Evolutionary conservation across 2,329 filamentous ascomycete genomes (phyloP).

Genomic region (Pseudocercospora crystallina): DNA sequence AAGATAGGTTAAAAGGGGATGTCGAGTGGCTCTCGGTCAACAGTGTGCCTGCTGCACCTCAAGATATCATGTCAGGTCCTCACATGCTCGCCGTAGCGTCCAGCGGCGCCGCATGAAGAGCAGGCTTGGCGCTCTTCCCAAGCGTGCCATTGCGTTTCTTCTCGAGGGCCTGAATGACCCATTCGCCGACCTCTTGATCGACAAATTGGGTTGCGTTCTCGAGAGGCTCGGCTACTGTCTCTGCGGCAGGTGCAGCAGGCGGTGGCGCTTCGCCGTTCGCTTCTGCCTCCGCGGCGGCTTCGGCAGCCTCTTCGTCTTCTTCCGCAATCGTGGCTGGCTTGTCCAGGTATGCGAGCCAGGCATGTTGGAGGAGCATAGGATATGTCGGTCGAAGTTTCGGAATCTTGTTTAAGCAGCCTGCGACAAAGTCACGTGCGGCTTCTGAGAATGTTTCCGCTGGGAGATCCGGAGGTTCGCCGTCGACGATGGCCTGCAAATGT

Average conservation of each 20-base stretch:
- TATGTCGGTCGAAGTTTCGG: conserved; percentile 93
- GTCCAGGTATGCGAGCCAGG: conserved; percentile 76
- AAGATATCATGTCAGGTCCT: too few species aligned
- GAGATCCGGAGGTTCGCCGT: conserved; percentile 89
- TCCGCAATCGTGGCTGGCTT: conserved; percentile 74
- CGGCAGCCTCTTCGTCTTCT: conserved; percentile 62
- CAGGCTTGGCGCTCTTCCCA: conserved; percentile 65
- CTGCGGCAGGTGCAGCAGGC: background rate
- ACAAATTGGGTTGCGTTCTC: conserved; percentile 37
- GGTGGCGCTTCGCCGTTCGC: conserved; percentile 21
- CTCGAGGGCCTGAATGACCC: conserved; percentile 74
- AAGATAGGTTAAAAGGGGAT: background rate
- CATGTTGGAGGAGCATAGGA: conserved; percentile 80
- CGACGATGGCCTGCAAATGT: conserved; percentile 78
- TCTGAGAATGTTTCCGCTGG: conserved; percentile 77
- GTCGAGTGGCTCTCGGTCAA: background rate
- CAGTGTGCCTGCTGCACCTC: too few species aligned
- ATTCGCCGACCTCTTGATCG: conserved; percentile 80
- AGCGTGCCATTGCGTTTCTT: conserved; percentile 61
- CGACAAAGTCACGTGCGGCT: conserved; percentile 80
- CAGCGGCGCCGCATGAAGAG: conserved; percentile 81
- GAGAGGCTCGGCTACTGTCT: conserved; percentile 39
- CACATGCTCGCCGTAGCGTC: conserved; percentile 51
- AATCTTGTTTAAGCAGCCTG: conserved; percentile 86
- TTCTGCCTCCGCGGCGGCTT: conserved; percentile 27